phyloP scores from a whole-genome alignment of 306 rosid species.

The Castanea crenata region DNA sequence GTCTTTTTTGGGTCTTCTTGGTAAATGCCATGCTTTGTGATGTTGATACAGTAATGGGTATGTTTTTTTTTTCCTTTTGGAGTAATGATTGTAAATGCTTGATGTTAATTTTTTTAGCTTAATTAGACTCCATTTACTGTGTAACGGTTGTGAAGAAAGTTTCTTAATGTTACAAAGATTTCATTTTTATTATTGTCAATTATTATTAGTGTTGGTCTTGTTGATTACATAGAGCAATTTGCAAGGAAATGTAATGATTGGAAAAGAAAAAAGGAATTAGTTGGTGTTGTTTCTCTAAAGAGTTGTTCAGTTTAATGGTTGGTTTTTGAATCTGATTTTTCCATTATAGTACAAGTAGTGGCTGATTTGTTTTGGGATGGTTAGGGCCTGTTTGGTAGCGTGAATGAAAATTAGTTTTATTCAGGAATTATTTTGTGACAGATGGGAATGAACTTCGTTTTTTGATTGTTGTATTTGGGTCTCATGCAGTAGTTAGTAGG shows the following conservation, averaged over 20 bases:
- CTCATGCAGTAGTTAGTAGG: not conserved
- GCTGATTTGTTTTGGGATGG: not conserved
- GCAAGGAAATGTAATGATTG: not conserved
- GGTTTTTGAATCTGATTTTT: not conserved
- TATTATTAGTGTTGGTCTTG: not conserved
- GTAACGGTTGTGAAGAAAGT: not conserved
- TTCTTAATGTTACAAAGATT: not conserved
- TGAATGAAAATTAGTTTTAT: not conserved
- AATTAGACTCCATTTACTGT: not conserved
- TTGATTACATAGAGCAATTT: not conserved
- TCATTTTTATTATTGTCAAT: not conserved
- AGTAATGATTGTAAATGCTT: too few relatives aligned
- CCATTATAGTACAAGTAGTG: not conserved
- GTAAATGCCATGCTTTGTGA: not conserved
- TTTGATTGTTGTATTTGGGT: not conserved
- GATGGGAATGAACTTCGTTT: not conserved
- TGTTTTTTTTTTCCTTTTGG: not conserved
- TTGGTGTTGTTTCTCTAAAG: not conserved
- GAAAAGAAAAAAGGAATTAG: not conserved
- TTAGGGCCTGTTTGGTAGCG: not conserved
- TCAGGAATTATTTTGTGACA: not conserved
- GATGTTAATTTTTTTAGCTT: too few relatives aligned
- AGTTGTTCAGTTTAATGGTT: not conserved
- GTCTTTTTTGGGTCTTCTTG: not conserved
- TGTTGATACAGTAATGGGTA: not conserved